Conservation (phyloP, 2,329 filamentous ascomycete genomes). For the Alternaria ventricosa region DNA sequence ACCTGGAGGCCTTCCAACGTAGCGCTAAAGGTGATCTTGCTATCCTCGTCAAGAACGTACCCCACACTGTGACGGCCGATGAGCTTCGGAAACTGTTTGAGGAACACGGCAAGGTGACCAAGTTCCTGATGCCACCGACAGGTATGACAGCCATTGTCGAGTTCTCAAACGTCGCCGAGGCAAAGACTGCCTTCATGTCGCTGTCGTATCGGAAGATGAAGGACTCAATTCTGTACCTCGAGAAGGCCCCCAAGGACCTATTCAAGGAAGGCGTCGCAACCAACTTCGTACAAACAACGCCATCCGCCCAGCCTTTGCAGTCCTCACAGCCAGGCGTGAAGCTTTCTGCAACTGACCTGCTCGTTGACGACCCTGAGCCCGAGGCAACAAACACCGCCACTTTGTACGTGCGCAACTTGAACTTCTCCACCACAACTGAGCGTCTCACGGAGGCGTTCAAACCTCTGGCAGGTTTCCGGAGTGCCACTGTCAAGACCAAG, state of each 20-base stretch:
- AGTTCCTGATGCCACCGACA: slow-evolving; percentile 88
- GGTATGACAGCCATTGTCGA: slow-evolving; percentile 95
- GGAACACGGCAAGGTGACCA: slow-evolving; percentile 80
- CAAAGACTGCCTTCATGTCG: slow-evolving; percentile 80
- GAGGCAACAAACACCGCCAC: slow-evolving; percentile 72
- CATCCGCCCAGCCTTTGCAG: slow-evolving; percentile 17
- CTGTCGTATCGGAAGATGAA: slow-evolving; percentile 90
- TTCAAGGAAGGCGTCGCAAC: slow-evolving; percentile 58
- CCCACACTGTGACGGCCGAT: slow-evolving; percentile 78
- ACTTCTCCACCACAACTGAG: slow-evolving; percentile 84
- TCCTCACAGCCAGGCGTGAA: slow-evolving; percentile 53
- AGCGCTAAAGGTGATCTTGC: slow-evolving; percentile 83
- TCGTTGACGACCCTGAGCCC: slow-evolving; percentile 64
- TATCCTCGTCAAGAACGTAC: slow-evolving; percentile 94
- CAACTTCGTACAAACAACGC: slow-evolving; percentile 45
- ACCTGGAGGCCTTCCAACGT: slow-evolving; percentile 89
- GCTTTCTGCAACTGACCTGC: slow-evolving; percentile 71
- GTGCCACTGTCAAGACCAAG: slow-evolving; percentile 91
- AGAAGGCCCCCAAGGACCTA: slow-evolving; percentile 87
- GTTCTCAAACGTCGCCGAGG: slow-evolving; percentile 79
- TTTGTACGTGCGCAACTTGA: slow-evolving; percentile 91
- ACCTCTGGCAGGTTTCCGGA: slow-evolving; percentile 84
- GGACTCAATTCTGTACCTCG: slow-evolving; percentile 88
- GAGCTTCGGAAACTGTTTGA: slow-evolving; percentile 84
- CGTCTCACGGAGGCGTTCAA: slow-evolving; percentile 79